Conservation (phyloP, 2,329 filamentous ascomycete species). For the Fusarium verrucosum region DNA sequence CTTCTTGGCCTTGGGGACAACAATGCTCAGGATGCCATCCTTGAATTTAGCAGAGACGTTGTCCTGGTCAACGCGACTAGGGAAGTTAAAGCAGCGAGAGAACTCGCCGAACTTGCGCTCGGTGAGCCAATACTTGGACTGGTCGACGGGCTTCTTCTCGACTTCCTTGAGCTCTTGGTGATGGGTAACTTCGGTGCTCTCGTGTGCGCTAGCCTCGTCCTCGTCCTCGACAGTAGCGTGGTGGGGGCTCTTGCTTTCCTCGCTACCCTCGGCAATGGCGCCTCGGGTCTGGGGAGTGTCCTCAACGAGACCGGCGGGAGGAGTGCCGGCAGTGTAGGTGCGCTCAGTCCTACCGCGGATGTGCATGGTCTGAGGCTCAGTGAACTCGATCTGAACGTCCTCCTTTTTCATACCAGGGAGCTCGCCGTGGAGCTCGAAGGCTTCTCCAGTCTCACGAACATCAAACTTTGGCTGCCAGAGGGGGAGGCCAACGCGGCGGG, state of each 20-base stretch:
- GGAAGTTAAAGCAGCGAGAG: conserved; percentile 74
- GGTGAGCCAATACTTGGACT: conserved; percentile 74
- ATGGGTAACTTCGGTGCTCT: conserved; percentile 39
- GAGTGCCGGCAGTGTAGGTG: conserved; percentile 65
- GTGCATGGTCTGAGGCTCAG: conserved; percentile 76
- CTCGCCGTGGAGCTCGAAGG: conserved; percentile 83
- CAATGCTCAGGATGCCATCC: conserved; percentile 71
- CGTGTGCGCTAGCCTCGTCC: conserved; percentile 25
- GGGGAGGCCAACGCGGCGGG: conserved; percentile 49
- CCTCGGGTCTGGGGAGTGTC: conserved; percentile 48
- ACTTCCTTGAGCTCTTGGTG: conserved; percentile 43
- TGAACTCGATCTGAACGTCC: conserved; percentile 80
- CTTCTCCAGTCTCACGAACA: conserved; percentile 72
- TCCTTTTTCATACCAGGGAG: conserved; percentile 79
- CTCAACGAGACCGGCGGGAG: conserved; percentile 58
- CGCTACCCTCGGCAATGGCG: conserved; percentile 53
- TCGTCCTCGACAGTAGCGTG: conserved; percentile 75
- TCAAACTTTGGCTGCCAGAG: conserved; percentile 82
- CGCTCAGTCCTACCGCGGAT: conserved; percentile 76
- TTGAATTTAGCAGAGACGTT: conserved; percentile 69
- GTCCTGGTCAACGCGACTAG: conserved; percentile 69
- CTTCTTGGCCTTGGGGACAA: conserved; percentile 73
- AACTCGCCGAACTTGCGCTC: conserved; percentile 75
- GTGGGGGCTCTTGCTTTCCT: conserved; percentile 55
- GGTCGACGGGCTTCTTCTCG: conserved; percentile 50